Conservation (phyloP, 768 basidiomycete species). For the Russula sp. region DNA sequence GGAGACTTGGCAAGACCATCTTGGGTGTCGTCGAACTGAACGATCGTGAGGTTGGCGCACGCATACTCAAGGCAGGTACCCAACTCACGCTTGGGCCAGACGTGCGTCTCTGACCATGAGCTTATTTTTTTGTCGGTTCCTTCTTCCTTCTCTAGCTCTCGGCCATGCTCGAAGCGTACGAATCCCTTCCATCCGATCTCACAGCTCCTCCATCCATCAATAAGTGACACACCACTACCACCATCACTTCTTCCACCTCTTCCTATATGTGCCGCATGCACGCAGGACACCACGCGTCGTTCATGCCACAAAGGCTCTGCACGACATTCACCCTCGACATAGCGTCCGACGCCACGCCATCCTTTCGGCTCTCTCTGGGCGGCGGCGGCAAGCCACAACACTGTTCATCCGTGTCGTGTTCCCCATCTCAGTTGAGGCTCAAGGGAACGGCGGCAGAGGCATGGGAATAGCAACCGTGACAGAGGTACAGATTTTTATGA, state of each 20-base stretch:
- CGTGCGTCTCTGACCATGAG: constrained; percentile 6
- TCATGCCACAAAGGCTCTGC: constrained; percentile 67
- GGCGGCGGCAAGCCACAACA: too few species aligned
- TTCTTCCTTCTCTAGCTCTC: constrained; percentile 56
- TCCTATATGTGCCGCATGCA: constrained; percentile 66
- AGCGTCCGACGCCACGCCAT: constrained; percentile 86
- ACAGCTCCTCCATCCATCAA: constrained; percentile 45
- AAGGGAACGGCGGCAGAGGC: too few species aligned
- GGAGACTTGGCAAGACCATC: constrained; percentile 89
- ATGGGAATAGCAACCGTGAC: too few species aligned
- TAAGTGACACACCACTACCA: not conserved
- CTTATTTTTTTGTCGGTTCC: too few species aligned
- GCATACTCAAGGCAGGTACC: constrained; percentile 73
- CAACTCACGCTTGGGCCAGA: not conserved
- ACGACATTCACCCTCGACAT: constrained; percentile 90
- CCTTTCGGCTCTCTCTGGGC: constrained; percentile 69
- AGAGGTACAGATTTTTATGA: too few species aligned
- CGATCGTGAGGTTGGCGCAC: constrained; percentile 56
- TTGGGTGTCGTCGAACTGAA: constrained; percentile 88
- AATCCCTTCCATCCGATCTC: constrained; percentile 66
- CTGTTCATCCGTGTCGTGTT: too few species aligned
- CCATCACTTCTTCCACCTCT: not conserved
- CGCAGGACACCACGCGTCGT: constrained; percentile 80
- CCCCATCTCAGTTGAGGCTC: too few species aligned
- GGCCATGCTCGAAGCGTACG: constrained; percentile 86